These are phyloP conservation scores for Candida odintsovae DNA, from an alignment of 805 yeast genomes.

Conservation along the genomic window DNA sequence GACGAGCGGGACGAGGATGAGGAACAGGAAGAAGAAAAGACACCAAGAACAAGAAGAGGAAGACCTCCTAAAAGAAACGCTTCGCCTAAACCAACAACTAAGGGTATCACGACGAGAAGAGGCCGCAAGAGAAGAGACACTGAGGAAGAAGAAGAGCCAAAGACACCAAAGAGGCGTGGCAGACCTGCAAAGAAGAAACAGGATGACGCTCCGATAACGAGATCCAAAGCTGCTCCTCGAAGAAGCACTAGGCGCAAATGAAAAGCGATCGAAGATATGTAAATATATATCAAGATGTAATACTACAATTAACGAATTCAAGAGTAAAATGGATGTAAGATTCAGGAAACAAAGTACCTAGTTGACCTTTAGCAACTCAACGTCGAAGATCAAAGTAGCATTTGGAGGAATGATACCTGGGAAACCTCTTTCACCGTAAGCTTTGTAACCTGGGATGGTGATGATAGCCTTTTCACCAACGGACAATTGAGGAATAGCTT, in stretches of 20 bases:
- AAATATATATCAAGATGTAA: too few species aligned
- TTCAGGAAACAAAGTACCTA: conserved; percentile 9
- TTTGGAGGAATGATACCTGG: conserved; percentile 97
- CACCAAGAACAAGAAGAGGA: conserved; percentile 8
- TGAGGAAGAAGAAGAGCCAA: conserved; percentile 4
- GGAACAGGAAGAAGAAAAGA: conserved; percentile 11
- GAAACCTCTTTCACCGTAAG: conserved; percentile 92
- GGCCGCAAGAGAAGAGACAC: not conserved
- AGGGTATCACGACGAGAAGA: not conserved
- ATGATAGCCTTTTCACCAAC: conserved; percentile 90
- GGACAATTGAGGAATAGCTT: conserved; percentile 86
- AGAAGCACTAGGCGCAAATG: conserved; percentile 11
- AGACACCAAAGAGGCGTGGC: not conserved
- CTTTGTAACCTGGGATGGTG: conserved; percentile 90
- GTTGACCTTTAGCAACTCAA: conserved; percentile 54
- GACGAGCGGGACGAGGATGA: conserved; percentile 9
- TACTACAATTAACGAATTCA: not conserved
- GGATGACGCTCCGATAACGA: conserved; percentile 5
- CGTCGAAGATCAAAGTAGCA: conserved; percentile 86
- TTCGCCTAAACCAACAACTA: not conserved
- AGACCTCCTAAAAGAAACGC: conserved; percentile 2
- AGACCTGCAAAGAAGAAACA: conserved; percentile 1
- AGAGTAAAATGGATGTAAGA: not conserved
- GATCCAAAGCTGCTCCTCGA: conserved; percentile 11
- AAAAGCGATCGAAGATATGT: not conserved